Percentiles rank a stretch among this genome's conserved stretches.
Conservation (phyloP, 2,329 filamentous ascomycete species). For the Ascochyta rabiei region DNA sequence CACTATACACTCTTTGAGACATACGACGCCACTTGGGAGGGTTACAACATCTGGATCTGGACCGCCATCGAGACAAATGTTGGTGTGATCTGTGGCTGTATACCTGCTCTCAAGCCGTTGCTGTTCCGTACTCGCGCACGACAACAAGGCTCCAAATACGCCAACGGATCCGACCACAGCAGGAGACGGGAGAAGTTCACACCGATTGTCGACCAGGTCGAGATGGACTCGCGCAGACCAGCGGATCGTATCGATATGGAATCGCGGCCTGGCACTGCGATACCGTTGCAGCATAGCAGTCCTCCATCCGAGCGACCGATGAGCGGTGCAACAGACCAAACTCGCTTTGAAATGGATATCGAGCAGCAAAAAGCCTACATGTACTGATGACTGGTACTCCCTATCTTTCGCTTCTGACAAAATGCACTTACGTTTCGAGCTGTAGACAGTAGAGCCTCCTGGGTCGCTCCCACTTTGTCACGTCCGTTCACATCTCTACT, state of each 20-base stretch:
- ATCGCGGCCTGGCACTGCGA: constrained; percentile 30
- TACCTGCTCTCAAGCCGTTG: constrained; percentile 52
- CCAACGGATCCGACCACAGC: constrained; percentile 40
- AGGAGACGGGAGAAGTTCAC: constrained; percentile 41
- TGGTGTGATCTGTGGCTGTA: constrained; percentile 53
- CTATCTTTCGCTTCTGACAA: constrained; percentile 10
- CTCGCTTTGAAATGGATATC: constrained; percentile 41
- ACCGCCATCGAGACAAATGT: constrained; percentile 53
- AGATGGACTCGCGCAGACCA: constrained; percentile 42
- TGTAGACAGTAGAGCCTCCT: constrained; percentile 25
- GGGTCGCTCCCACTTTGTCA: constrained; percentile 22
- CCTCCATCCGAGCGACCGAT: constrained; percentile 37
- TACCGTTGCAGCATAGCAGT: constrained; percentile 23
- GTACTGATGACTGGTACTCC: constrained; percentile 37
- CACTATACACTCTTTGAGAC: constrained; percentile 52
- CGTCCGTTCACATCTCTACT: constrained; percentile 18
- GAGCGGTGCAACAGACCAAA: constrained; percentile 44
- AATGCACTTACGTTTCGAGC: constrained; percentile 15
- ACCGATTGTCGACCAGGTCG: constrained; percentile 40
- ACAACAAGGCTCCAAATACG: constrained; percentile 37
- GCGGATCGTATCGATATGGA: constrained; percentile 30
- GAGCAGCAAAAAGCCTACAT: constrained; percentile 47
- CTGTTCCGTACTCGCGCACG: constrained; percentile 44
- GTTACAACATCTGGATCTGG: constrained; percentile 52
- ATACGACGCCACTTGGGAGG: constrained; percentile 56